Conservation (phyloP, 1,284 basidiomycete species). For the Microbotryum silenes-acaulis region DNA sequence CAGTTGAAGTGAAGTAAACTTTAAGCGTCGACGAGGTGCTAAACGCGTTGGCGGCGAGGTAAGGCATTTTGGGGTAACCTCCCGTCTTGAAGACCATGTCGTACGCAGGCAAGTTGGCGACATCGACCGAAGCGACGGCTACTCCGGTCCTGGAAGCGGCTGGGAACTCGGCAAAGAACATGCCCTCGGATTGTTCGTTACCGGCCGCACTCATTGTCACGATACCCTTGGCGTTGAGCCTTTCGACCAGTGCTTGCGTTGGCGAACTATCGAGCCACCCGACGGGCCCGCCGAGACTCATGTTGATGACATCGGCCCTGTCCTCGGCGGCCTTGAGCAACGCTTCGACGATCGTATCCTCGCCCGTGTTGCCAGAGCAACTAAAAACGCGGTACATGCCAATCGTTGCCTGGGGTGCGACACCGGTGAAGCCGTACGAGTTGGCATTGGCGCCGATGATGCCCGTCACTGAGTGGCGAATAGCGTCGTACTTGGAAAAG, state of each 20-base stretch:
- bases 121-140: slow-evolving; percentile 14
- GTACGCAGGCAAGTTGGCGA: slow-evolving; percentile 11
- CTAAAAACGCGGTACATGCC: slow-evolving; percentile 29
- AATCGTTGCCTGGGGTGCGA: slow-evolving; percentile 29
- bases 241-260: slow-evolving; percentile 16
- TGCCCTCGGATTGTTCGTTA: slow-evolving; percentile 25
- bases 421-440: slow-evolving; percentile 27
- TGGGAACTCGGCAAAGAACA: slow-evolving; percentile 23
- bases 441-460: slow-evolving; percentile 32
- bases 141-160: slow-evolving; percentile 8
- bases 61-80: slow-evolving; percentile 36
- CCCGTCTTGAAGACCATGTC: slow-evolving; percentile 33
- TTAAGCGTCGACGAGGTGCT: slow-evolving; percentile 30
- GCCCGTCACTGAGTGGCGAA: slow-evolving; percentile 28
- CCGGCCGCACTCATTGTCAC: slow-evolving; percentile 16
- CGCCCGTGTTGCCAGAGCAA: slow-evolving; percentile 7
- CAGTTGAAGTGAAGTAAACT: slow-evolving; percentile 37
- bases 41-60: slow-evolving; percentile 26
- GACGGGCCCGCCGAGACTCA: slow-evolving; percentile 15
- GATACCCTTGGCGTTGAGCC: slow-evolving; percentile 10
- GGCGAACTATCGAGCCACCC: slow-evolving; percentile 23
- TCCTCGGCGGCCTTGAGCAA: slow-evolving; percentile 11
- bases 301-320: slow-evolving; percentile 21
- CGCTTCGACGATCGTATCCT: slow-evolving; percentile 17
- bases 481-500: neutral